Conservation (phyloP, 2,329 filamentous ascomycete species). For the Beauveria sp. region DNA sequence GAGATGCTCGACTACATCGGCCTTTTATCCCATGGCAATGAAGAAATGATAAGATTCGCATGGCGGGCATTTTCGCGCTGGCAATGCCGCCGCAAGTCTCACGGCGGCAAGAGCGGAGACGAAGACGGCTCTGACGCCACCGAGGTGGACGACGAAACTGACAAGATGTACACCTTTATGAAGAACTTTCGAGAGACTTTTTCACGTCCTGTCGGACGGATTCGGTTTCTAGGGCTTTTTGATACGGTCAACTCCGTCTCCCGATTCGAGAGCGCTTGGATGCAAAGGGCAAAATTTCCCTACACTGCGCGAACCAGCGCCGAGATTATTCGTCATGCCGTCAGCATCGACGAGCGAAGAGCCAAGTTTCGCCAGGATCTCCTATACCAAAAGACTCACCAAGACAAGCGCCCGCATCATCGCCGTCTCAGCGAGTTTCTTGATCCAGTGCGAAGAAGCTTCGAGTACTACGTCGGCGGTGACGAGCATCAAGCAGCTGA, state of each 20-base stretch:
- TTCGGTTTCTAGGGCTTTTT: constrained; percentile 71
- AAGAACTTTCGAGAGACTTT: constrained; percentile 77
- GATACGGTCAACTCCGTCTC: constrained; percentile 78
- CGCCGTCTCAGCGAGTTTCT: constrained; percentile 18
- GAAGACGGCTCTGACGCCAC: constrained; percentile 30
- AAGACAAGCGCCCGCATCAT: constrained; percentile 14
- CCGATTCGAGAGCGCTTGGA: constrained; percentile 67
- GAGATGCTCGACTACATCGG: constrained; percentile 84
- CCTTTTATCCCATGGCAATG: constrained; percentile 71
- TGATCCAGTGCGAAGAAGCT: constrained; percentile 14
- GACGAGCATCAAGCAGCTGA: neutral
- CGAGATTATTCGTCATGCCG: constrained; percentile 59
- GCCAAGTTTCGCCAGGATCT: constrained; percentile 67
- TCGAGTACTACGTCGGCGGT: constrained; percentile 8
- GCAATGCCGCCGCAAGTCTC: constrained; percentile 63
- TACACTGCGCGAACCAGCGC: constrained; percentile 54
- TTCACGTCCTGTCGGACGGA: constrained; percentile 63
- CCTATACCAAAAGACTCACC: constrained; percentile 43
- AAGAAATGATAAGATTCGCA: constrained; percentile 77
- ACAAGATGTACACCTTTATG: constrained; percentile 64
- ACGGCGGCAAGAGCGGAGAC: constrained; percentile 48
- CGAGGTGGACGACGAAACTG: constrained; percentile 16
- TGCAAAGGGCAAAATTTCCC: constrained; percentile 71
- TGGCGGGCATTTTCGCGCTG: constrained; percentile 76
- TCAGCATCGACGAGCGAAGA: constrained; percentile 62